A percentile compares a stretch with the other conserved stretches of the same genome.
phyloP scores from a whole-genome alignment of 192 early-diverging fungal genomes.

The Entophlyctis luteolus region DNA sequence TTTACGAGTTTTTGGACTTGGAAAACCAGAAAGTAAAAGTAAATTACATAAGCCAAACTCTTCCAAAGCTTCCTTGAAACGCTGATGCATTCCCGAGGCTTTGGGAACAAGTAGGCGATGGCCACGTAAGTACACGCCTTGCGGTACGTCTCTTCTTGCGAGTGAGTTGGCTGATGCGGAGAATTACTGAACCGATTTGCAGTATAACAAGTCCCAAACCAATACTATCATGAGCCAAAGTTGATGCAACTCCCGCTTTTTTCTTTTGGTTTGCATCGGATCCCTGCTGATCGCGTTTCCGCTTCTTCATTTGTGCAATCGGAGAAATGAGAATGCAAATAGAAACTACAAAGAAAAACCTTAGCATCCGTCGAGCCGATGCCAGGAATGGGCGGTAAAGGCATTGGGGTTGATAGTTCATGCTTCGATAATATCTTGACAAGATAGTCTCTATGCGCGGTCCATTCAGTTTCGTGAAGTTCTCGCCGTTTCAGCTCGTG shows the following conservation, averaged over 20 bases:
- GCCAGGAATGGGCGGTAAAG: constrained; percentile 11
- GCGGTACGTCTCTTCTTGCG: constrained; percentile 51
- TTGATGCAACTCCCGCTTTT: not conserved
- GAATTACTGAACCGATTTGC: too few species aligned
- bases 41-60: constrained; percentile 55
- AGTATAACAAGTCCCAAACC: too few species aligned
- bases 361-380: not conserved
- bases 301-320: constrained; percentile 6
- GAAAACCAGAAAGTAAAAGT: not conserved
- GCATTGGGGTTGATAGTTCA: constrained; percentile 21
- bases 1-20: not conserved
- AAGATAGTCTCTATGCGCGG: constrained; percentile 75
- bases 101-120: constrained; percentile 50
- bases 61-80: constrained; percentile 51
- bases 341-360: not conserved
- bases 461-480: constrained; percentile 70
- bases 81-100: constrained; percentile 45
- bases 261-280: constrained; percentile 8
- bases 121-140: constrained; percentile 63
- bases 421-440: constrained; percentile 54
- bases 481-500: constrained; percentile 77
- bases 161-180: not conserved
- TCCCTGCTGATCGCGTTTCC: not conserved
- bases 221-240: too few species aligned
- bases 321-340: not conserved